A percentile compares a stretch with the other conserved stretches of the same genome.
phyloP scores from a whole-genome alignment of 768 basidiomycete genomes.

The Tricholoma bakamatsutake region DNA sequence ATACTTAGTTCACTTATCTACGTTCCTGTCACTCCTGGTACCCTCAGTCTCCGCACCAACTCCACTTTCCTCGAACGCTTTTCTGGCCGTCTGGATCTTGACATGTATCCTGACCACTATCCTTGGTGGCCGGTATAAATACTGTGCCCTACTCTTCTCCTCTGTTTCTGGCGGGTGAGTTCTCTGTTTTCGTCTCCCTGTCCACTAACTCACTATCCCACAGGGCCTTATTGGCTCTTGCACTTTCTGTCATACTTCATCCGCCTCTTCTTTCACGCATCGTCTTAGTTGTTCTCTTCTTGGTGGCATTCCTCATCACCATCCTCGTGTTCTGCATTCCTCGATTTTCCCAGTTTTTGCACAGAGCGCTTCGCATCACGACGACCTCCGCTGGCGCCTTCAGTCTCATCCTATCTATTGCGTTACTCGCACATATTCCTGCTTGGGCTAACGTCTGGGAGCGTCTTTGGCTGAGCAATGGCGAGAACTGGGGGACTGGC shows the following conservation, averaged over 20 bases:
- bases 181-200: neutral
- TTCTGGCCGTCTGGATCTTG: conserved; percentile 56
- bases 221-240: conserved; percentile 15
- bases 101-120: conserved; percentile 41
- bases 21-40: conserved; percentile 54
- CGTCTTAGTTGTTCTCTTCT: conserved; percentile 34
- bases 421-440: conserved; percentile 42
- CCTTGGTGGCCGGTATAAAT: conserved; percentile 51
- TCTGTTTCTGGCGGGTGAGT: conserved; percentile 53
- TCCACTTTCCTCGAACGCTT: conserved; percentile 41
- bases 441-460: conserved; percentile 62
- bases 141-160: conserved; percentile 40
- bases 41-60: conserved; percentile 42
- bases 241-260: conserved; percentile 15
- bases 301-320: conserved; percentile 34
- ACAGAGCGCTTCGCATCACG: conserved; percentile 43
- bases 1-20: conserved; percentile 54
- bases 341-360: conserved; percentile 40
- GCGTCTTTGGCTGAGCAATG: conserved; percentile 47
- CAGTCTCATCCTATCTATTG: conserved; percentile 46
- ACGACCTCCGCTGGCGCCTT: conserved; percentile 53
- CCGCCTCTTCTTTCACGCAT: conserved; percentile 33
- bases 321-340: conserved; percentile 37
- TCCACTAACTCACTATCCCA: neutral
- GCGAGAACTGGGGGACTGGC: conserved; percentile 45